Percentiles rank a stretch among this genome's conserved stretches.
Conservation (phyloP, 495 filamentous ascomycete species). For the Penicillium turbatum region DNA sequence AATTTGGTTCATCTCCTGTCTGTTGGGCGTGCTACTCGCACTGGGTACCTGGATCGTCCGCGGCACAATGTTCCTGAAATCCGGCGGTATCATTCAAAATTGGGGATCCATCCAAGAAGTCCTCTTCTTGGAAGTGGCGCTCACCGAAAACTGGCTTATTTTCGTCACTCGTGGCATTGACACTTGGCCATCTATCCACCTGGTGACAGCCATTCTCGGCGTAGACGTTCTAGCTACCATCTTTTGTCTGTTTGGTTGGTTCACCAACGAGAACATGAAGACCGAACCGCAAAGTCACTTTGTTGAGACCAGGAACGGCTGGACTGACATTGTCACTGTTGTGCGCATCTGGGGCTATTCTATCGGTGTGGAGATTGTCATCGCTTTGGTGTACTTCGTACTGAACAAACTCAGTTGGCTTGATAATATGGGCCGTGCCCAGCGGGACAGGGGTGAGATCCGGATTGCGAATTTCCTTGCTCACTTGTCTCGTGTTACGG, state of each 20-base stretch:
- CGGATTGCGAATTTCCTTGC: slow-evolving; percentile 72
- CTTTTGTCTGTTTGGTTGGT: slow-evolving; percentile 71
- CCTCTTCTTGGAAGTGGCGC: slow-evolving; percentile 64
- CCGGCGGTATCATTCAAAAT: slow-evolving; percentile 65
- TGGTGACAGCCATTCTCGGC: slow-evolving; percentile 61
- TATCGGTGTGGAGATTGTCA: slow-evolving; percentile 68
- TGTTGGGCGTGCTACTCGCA: slow-evolving; percentile 61
- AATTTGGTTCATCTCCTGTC: slow-evolving; percentile 68
- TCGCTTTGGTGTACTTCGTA: slow-evolving; percentile 70
- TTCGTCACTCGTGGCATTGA: slow-evolving; percentile 66
- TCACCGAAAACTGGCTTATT: slow-evolving; percentile 75
- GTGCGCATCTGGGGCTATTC: slow-evolving; percentile 75
- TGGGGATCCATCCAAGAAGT: slow-evolving; percentile 67
- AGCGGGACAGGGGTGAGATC: slow-evolving; percentile 62
- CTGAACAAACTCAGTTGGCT: slow-evolving; percentile 64
- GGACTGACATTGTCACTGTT: slow-evolving; percentile 70
- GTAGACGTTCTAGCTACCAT: slow-evolving; percentile 64
- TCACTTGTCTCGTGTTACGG: slow-evolving; percentile 61
- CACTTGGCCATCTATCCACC: slow-evolving; percentile 63
- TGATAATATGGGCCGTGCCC: slow-evolving; percentile 66
- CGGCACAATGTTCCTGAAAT: slow-evolving; percentile 59
- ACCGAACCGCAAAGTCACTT: slow-evolving; percentile 39
- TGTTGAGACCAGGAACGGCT: slow-evolving; percentile 53
- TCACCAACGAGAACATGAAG: slow-evolving; percentile 48
- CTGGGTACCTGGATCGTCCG: slow-evolving; percentile 66